Conservation (phyloP, 2,329 filamentous ascomycete species). For the Hymenoscyphus albidus region DNA sequence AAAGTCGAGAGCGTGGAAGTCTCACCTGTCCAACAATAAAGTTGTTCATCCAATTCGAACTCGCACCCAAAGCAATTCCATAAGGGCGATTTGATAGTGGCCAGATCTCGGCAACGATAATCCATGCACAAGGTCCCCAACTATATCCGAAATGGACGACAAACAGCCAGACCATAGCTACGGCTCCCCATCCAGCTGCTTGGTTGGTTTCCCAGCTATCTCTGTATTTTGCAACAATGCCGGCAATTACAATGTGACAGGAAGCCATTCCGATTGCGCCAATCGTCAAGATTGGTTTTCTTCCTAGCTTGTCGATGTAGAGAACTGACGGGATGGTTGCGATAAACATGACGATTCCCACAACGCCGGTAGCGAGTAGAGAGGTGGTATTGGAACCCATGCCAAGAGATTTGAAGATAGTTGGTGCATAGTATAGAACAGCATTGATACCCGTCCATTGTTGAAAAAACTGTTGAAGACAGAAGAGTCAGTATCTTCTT, state of each 20-base stretch:
- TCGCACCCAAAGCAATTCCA: constrained; percentile 65
- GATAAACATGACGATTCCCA: constrained; percentile 67
- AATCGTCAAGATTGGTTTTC: constrained; percentile 58
- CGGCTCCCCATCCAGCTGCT: constrained; percentile 66
- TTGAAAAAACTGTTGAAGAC: neutral
- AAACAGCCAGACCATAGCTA: constrained; percentile 67
- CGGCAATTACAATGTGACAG: constrained; percentile 68
- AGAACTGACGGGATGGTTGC: constrained; percentile 64
- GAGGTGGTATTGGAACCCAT: constrained; percentile 45
- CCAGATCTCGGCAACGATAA: constrained; percentile 51
- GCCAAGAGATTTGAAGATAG: constrained; percentile 46
- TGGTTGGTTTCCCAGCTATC: constrained; percentile 52
- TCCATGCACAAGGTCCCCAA: constrained; percentile 73
- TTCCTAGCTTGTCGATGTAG: constrained; percentile 61
- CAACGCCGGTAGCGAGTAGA: constrained; percentile 66
- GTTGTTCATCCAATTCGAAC: constrained; percentile 58
- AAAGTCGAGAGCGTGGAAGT: neutral
- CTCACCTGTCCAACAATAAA: constrained; percentile 63
- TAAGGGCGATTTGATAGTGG: constrained; percentile 67
- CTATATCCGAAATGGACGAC: constrained; percentile 71
- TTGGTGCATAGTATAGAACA: constrained; percentile 43
- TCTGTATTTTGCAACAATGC: constrained; percentile 63
- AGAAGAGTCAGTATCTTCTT: neutral
- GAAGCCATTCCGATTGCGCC: constrained; percentile 65
- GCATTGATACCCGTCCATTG: constrained; percentile 39